A percentile compares a stretch with the other conserved stretches of the same genome.
These are phyloP conservation scores for Nasturtium officinale DNA, from an alignment of 345 rosid genomes.

Conservation along the genomic window DNA sequence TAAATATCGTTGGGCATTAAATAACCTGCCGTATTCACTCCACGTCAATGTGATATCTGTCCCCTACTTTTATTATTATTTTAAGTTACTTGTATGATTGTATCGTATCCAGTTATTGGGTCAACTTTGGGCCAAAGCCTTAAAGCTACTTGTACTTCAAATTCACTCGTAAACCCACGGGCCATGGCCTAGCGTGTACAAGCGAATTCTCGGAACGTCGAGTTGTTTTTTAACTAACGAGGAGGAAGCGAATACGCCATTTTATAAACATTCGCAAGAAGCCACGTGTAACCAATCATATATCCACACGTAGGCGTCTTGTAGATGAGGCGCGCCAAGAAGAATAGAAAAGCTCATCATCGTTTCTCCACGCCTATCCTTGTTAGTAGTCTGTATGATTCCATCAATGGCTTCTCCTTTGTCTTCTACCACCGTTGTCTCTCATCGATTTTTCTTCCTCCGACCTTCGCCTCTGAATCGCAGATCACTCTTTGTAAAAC, in stretches of 20 bases:
- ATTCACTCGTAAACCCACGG: too few relatives aligned
- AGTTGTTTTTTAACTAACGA: constrained; percentile 1
- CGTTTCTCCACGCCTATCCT: constrained; percentile 24
- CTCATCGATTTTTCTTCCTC: constrained; percentile 39
- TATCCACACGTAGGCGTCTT: constrained; percentile 31
- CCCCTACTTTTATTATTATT: constrained; percentile 14
- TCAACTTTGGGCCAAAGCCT: constrained; percentile 32
- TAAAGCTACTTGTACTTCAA: neutral
- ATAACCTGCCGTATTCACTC: constrained; percentile 11
- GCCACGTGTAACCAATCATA: neutral
- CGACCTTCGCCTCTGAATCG: constrained; percentile 31
- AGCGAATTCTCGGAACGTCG: constrained; percentile 8
- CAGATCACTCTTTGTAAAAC: constrained; percentile 42
- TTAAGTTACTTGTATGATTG: neutral
- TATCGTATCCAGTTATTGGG: constrained; percentile 2
- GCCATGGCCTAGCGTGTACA: constrained; percentile 11
- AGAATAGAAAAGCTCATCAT: neutral
- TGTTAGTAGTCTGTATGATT: neutral
- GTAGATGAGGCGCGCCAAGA: constrained; percentile 62
- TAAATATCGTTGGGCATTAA: constrained; percentile 32
- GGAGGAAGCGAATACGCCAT: constrained; percentile 16
- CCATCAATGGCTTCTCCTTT: constrained; percentile 62
- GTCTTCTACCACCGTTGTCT: constrained; percentile 50
- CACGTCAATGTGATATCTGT: constrained; percentile 28
- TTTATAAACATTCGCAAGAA: fast-evolving